These are phyloP conservation scores for Zoysia pacifica DNA, from an alignment of 176 grass and related monocot genomes.

Conservation along the genomic window DNA sequence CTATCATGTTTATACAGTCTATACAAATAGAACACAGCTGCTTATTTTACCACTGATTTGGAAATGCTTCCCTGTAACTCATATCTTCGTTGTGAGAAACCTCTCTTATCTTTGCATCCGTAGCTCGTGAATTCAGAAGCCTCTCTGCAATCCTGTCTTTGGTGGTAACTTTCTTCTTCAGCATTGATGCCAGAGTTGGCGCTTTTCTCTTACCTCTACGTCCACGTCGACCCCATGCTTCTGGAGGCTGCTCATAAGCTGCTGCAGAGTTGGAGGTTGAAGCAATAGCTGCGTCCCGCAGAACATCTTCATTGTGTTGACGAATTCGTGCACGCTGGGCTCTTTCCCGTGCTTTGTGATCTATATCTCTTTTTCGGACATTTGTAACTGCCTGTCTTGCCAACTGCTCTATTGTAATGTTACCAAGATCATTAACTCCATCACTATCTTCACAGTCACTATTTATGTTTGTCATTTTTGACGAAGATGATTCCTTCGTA, in stretches of 20 bases:
- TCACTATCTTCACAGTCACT: conserved; percentile 18
- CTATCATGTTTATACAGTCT: not conserved
- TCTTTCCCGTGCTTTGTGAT: conserved; percentile 60
- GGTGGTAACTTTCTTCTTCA: conserved; percentile 82
- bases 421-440: conserved; percentile 32
- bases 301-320: conserved; percentile 82
- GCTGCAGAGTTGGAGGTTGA: conserved; percentile 70
- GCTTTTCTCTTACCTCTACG: conserved; percentile 53
- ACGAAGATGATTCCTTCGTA: conserved; percentile 29
- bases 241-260: conserved; percentile 54
- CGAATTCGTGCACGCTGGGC: conserved; percentile 61
- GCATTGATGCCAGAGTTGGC: conserved; percentile 76
- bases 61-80: conserved; percentile 77
- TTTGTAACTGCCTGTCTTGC: conserved; percentile 68
- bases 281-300: conserved; percentile 79
- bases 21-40: conserved; percentile 13
- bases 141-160: conserved; percentile 84
- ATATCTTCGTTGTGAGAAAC: conserved; percentile 58
- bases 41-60: conserved; percentile 70
- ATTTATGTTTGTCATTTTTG: conserved; percentile 6
- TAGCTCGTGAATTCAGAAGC: conserved; percentile 58
- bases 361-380: conserved; percentile 61
- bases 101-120: conserved; percentile 52
- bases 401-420: conserved; percentile 53
- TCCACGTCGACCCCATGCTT: conserved; percentile 28